Base-by-base conservation (phyloP, 148 eudicot genomes). In the Salicornia ramosissima region DNA sequence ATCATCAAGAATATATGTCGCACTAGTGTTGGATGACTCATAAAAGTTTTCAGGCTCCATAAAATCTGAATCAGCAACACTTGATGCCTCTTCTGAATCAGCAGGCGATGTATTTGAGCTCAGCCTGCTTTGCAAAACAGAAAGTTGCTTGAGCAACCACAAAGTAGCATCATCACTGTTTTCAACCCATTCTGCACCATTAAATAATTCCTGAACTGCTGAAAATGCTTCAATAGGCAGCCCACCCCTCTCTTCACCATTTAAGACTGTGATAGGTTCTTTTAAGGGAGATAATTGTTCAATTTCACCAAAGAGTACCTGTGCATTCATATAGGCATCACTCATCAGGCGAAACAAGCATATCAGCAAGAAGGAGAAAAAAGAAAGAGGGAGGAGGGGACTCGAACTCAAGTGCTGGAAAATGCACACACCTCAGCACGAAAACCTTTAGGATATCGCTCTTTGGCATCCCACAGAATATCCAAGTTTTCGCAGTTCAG, bases 151-250 rank as follows among this genome's bases (percentile, higher is more conserved):
- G 60, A 95, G 85, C 52, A 95, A 78, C 99, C 99, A 95, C 71
- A 87, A 70, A 31, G 98, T 79, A 76, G 99, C 97, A 82, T 95
- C 99, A 55, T 95, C 99, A 76, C 82, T 75, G 64, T 76, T 83
- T 63, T 95, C 99, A 68, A 76, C 87, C 99, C 99, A 95, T 49
- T 89, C 97, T 67, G 82, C 84, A 57, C 89, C 99, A 81, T 68
- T 86, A 75, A 95, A 95, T 70, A 95, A 87, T 81, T 95, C 99
- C 77, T 91, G 96, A 68, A 91, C 99, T 83, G 85, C 85, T 49
- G 97, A 91, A 81, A 95, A 95, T 45, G 99, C 99, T 86, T 95
- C 99, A 64, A 95, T 88, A 64, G 99, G 99, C 82, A 95, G 78
- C 30, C 99, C 99, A 62, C 96, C 99, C 80, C 78, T 86, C 73